Evolutionary conservation across 768 basidiomycete species (phyloP), one percentile per base, ranked within the genome.

Genomic region (Suillus variegatus): DNA sequence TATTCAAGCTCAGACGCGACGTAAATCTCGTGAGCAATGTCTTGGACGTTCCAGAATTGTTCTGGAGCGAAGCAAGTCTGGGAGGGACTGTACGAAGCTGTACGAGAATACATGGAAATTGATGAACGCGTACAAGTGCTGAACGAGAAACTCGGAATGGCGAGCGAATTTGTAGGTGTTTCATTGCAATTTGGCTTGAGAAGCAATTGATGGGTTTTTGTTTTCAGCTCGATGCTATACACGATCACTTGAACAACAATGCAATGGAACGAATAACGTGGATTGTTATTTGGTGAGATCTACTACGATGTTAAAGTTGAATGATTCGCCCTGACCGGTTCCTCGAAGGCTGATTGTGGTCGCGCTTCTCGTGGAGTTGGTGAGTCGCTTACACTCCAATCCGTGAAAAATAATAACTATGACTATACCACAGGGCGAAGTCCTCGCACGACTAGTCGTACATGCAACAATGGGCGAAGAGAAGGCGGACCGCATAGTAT

Each of bases 51-150:
- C 95, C 95, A 1, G 94, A 95, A 73, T 78, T 98, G 55, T 98
- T 98, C 76, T 97, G 95, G 96, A 90, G 88, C 61, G 95, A 97
- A 73, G 95, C 94, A 13, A 95, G 91, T 68, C 78, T 97, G 70
- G 91, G 92, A 71, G 91, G 91, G 88, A 36, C 77, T 98, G 43
- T 98, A 98, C 73, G 93, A 95, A 69, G 94, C 95, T 0, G 94
- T 96, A 56, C 82, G 94, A 64, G 95, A 95, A 70, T 98, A 98
- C 73, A 94, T 97, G 85, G 96, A 98, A 77, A 94, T 97, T 61
- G 88, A 86, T 43, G 86, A 84, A 5, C 78, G 96, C 43, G 94
- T 96, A 38, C 86, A 90, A 73, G 91, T 89, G 13, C 77, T 98
- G 68, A 97, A 96, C 73, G 95, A 97, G 74, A 91, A 93, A 68